Base-by-base conservation (phyloP, 257 asterid genomes). In the Pogostemon cablin region DNA sequence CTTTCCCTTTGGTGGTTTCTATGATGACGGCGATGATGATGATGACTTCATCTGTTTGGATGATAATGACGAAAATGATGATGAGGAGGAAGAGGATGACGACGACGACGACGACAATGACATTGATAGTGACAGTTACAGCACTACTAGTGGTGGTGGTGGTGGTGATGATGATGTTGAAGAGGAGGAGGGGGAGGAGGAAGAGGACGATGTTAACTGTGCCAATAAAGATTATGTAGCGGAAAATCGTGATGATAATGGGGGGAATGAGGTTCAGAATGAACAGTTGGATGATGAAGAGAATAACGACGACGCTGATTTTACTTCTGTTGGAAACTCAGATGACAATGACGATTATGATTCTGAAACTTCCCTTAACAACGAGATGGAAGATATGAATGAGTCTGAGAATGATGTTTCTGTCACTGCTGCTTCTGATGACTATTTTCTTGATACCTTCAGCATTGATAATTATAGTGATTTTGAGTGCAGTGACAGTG, bases 1-100 rank as follows among this genome's bases (percentile, higher is more conserved):
- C 77, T 86, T 80, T 61, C 72, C 81, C 35, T 41, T 74, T 74
- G 84, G 74, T 78, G 80, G 48, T 65, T 72, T 68, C 74, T 84
- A 71, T 44, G 86, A 81, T 43, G 87, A 78, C 3, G 67, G 68
- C 37, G 74, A 80, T 4, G 86, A 79, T 2, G 88, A 78, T 35
- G 86, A 76, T 8, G 75, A 76, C 42, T 70, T 40, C 80, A 55
- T 70, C 57, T 38, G 38, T 64, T 38, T 65, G 44, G 75, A 72
- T 34, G 86, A 59, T 42, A 76, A 63, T 11, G 81, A 78, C 9
- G 62, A 53, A 1, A 69, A 71, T 5, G 74, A 70, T 15, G 77
- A 69, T 37, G 81, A 68, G 4, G 78, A 73, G 0, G 77, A 44
- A 1, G 77, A 62, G 2, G 87, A 79, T 2, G 82, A 74, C 10